Percentiles rank a stretch among this genome's conserved stretches.
These are phyloP conservation scores for Alternaria atra DNA, from an alignment of 2,329 filamentous ascomycete species.

Conservation along the genomic window DNA sequence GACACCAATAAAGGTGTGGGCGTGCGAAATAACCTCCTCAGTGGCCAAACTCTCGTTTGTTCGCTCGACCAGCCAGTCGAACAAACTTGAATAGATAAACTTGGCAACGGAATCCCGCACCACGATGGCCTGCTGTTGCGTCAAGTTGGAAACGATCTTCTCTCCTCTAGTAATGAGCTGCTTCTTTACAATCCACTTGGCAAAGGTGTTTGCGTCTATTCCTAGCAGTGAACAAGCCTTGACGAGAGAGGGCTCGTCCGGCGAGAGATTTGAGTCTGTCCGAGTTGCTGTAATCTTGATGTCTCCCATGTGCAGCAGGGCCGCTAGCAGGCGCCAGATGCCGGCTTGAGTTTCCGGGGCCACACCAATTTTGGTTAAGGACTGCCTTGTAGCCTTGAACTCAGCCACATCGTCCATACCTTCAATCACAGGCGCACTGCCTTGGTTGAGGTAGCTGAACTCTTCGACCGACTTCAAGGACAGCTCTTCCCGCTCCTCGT, in stretches of 20 bases:
- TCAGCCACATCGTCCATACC: conserved; percentile 96
- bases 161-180: conserved; percentile 95
- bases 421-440: conserved; percentile 87
- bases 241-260: conserved; percentile 82
- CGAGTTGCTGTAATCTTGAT: conserved; percentile 93
- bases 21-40: conserved; percentile 82
- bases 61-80: conserved; percentile 98
- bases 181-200: conserved; percentile 99
- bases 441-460: conserved; percentile 96
- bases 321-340: conserved; percentile 90
- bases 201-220: conserved; percentile 84
- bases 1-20: conserved; percentile 93
- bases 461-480: conserved; percentile 83
- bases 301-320: conserved; percentile 92
- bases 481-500: conserved; percentile 81
- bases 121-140: conserved; percentile 90
- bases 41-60: conserved; percentile 93
- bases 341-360: conserved; percentile 75
- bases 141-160: conserved; percentile 96
- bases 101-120: conserved; percentile 98
- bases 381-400: conserved; percentile 86
- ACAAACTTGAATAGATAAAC: conserved; percentile 97
- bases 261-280: conserved; percentile 83
- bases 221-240: conserved; percentile 86
- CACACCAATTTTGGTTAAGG: conserved; percentile 88